Evolutionary conservation across 176 grass and related monocot species (phyloP).

Genomic region (Ensete glaucum): DNA sequence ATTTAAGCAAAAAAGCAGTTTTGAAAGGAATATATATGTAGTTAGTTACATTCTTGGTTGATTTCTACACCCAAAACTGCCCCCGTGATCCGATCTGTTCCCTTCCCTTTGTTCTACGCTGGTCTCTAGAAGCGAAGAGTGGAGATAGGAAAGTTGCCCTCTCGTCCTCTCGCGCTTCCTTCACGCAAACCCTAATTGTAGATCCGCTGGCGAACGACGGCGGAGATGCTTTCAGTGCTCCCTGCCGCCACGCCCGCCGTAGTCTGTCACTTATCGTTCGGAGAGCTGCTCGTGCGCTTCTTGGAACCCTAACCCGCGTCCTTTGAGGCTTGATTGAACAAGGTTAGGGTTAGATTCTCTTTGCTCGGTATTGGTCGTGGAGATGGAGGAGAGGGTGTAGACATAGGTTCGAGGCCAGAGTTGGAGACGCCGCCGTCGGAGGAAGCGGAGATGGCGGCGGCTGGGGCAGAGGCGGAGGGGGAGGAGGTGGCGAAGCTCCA

Average conservation of each 20-base stretch:
- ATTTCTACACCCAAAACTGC: too few species aligned
- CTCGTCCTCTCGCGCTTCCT: too few species aligned
- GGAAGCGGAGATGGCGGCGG: not conserved
- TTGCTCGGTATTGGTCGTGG: not conserved
- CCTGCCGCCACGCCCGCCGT: not conserved
- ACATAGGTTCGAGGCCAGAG: not conserved
- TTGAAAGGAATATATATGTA: too few species aligned
- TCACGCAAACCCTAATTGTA: too few species aligned
- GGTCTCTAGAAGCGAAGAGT: too few species aligned
- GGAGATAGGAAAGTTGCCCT: too few species aligned
- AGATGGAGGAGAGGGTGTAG: not conserved
- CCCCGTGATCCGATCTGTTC: too few species aligned
- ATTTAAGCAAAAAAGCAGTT: too few species aligned
- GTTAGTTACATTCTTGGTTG: too few species aligned
- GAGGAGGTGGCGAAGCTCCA: constrained; percentile 1
- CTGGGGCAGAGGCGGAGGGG: not conserved
- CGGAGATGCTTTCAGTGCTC: not conserved
- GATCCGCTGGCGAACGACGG: not conserved
- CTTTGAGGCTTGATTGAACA: not conserved
- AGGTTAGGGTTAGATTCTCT: not conserved
- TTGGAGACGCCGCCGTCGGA: not conserved
- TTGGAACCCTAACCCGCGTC: not conserved
- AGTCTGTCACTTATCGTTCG: not conserved
- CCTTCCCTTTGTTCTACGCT: too few species aligned
- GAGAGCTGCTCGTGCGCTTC: not conserved